Conservation (phyloP, 163 green algal genomes). For the Smithsoniella earleae region DNA sequence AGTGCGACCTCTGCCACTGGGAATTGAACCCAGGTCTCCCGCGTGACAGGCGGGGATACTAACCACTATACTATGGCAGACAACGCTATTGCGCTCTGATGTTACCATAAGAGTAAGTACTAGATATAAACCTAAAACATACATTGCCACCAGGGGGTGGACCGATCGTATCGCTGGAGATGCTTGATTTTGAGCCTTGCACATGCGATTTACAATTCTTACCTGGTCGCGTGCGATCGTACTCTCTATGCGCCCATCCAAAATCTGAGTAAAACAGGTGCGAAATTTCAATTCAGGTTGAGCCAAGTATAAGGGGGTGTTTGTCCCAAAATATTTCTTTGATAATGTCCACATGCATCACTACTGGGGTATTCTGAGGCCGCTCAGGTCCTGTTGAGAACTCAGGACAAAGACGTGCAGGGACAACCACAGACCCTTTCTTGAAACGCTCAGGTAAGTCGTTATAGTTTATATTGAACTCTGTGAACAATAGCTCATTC, state of each 20-base stretch:
- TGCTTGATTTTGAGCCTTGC: no score
- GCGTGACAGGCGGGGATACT: conserved; percentile 48
- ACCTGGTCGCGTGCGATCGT: no score
- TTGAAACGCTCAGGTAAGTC: conserved; percentile 67
- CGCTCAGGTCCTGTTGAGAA: not conserved
- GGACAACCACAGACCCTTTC: conserved; percentile 72
- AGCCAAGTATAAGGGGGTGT: no score
- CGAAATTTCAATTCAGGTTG: no score
- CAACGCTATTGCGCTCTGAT: no score
- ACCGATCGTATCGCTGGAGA: no score
- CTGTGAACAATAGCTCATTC: conserved; percentile 82
- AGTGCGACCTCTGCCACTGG: conserved; percentile 34
- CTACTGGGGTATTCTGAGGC: not conserved
- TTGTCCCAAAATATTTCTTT: conserved; percentile 62
- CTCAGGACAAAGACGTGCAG: conserved; percentile 42
- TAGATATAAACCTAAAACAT: no score
- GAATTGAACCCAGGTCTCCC: conserved; percentile 46
- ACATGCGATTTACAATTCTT: no score
- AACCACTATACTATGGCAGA: conserved; percentile 43
- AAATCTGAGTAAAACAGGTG: no score
- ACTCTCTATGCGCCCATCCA: no score
- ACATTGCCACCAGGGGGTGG: no score
- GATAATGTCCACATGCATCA: conserved; percentile 78
- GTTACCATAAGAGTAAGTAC: no score
- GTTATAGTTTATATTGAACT: conserved; percentile 87